Conservation (phyloP, 164 flowering plant species). For the Tetrastigma voinierianum region DNA sequence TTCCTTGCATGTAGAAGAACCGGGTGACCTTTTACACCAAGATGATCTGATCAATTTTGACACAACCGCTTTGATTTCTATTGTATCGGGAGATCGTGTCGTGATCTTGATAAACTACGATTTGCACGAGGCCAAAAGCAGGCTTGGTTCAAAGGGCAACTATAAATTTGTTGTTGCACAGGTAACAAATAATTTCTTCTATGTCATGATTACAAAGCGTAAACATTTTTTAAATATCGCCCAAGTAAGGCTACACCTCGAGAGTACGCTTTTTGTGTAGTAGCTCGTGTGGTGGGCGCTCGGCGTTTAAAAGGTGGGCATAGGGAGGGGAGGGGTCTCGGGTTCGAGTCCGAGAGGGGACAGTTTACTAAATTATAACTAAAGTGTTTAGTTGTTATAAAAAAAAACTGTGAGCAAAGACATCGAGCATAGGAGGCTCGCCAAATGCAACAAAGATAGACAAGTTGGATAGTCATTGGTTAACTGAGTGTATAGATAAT, state of each 20-base stretch:
- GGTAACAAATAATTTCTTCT: conserved; percentile 32
- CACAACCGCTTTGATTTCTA: conserved; percentile 88
- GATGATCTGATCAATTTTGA: conserved; percentile 67
- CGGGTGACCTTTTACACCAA: conserved; percentile 19
- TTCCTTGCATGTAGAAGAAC: conserved; percentile 13
- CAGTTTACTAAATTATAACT: no score
- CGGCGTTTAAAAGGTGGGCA: no score
- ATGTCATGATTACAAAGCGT: neutral
- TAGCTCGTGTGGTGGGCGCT: no score
- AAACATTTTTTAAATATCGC: no score
- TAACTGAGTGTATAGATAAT: neutral
- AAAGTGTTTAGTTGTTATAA: no score
- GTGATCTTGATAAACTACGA: conserved; percentile 52
- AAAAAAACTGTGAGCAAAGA: no score
- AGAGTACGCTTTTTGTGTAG: no score
- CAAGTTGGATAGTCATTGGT: neutral
- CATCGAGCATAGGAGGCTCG: no score
- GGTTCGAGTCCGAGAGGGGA: no score
- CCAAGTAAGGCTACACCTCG: no score
- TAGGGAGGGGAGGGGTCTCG: no score
- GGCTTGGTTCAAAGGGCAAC: conserved; percentile 71
- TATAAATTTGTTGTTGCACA: conserved; percentile 77
- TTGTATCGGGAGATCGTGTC: conserved; percentile 89
- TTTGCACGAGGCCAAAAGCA: conserved; percentile 53
- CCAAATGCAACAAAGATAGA: no score